Percentiles rank a stretch among this genome's conserved stretches.
Conservation (phyloP, 2,329 filamentous ascomycete species). For the Trichoderma polysporum region DNA sequence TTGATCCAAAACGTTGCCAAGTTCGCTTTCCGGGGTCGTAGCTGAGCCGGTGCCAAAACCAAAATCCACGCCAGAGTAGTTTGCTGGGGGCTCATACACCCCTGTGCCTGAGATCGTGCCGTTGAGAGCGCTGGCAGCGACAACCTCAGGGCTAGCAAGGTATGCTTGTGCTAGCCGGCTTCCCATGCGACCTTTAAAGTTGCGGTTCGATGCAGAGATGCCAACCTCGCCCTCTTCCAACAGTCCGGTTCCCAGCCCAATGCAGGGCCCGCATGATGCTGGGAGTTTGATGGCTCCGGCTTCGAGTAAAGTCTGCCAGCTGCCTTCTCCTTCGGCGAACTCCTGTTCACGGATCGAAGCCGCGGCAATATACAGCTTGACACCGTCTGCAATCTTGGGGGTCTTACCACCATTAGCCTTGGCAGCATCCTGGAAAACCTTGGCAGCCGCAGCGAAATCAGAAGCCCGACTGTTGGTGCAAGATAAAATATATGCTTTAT, state of each 20-base stretch:
- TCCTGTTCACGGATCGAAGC: constrained; percentile 73
- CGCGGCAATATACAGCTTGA: constrained; percentile 87
- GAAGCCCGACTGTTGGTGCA: constrained; percentile 86
- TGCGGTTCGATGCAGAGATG: constrained; percentile 80
- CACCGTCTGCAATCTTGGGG: constrained; percentile 69
- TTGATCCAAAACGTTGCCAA: constrained; percentile 69
- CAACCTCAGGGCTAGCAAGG: constrained; percentile 83
- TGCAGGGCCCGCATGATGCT: constrained; percentile 79
- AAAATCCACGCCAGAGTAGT: constrained; percentile 63
- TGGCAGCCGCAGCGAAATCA: constrained; percentile 59
- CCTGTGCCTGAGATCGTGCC: constrained; percentile 75
- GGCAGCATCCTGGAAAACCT: too few relatives aligned
- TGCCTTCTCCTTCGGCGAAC: constrained; percentile 73
- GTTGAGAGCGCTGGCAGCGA: constrained; percentile 81
- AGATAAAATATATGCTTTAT: constrained; percentile 64
- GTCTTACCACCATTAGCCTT: constrained; percentile 59
- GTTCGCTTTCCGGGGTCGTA: constrained; percentile 64
- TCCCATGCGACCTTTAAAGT: constrained; percentile 92
- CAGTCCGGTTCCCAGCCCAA: constrained; percentile 76
- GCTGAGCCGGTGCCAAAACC: constrained; percentile 74
- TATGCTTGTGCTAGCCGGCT: constrained; percentile 62
- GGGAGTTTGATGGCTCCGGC: constrained; percentile 72
- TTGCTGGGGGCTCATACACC: constrained; percentile 71
- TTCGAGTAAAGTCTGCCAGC: constrained; percentile 80
- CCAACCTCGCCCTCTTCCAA: constrained; percentile 82